These are phyloP conservation scores for Monosporozyma yasuniensis DNA, from an alignment of 805 yeast species.

Conservation along the genomic window DNA sequence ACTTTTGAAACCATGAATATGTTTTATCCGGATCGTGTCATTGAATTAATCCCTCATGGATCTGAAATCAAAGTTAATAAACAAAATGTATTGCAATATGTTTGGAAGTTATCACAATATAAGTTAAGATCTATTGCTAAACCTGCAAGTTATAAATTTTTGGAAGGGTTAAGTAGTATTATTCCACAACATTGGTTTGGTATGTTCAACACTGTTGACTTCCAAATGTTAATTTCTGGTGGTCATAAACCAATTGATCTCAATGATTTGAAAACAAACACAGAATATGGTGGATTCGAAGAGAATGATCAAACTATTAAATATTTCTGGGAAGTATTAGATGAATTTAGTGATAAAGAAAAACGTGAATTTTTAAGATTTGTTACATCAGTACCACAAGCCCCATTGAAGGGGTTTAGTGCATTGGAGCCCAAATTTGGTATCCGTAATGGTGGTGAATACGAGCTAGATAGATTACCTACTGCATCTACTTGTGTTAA, in stretches of 20 bases:
- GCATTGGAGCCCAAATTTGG: slow-evolving; percentile 73
- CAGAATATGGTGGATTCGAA: slow-evolving; percentile 56
- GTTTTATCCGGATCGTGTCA: slow-evolving; percentile 31
- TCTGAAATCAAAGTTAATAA: slow-evolving; percentile 44
- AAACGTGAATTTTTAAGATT: slow-evolving; percentile 64
- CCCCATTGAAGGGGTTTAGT: slow-evolving; percentile 81
- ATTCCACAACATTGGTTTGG: slow-evolving; percentile 68
- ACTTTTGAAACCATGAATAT: slow-evolving; percentile 56
- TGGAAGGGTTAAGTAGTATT: slow-evolving; percentile 55
- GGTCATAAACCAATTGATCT: slow-evolving; percentile 63
- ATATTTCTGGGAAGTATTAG: slow-evolving; percentile 67
- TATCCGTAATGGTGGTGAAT: slow-evolving; percentile 53
- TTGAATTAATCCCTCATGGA: slow-evolving; percentile 60
- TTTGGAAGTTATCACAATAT: slow-evolving; percentile 69
- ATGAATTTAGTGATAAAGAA: slow-evolving; percentile 57
- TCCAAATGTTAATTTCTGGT: slow-evolving; percentile 79
- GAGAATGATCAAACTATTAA: slow-evolving; percentile 49
- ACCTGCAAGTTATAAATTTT: slow-evolving; percentile 26
- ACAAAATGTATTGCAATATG: slow-evolving; percentile 58
- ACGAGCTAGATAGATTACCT: slow-evolving; percentile 53
- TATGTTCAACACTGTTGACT: slow-evolving; percentile 76
- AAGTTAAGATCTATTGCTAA: slow-evolving; percentile 44
- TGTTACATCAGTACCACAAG: slow-evolving; percentile 86
- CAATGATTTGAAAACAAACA: slow-evolving; percentile 54
- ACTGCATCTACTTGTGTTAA: slow-evolving; percentile 93